Evolutionary conservation across 768 basidiomycete species (phyloP), one percentile per base, ranked within the genome.

Genomic region (Cyclocybe aegerita): DNA sequence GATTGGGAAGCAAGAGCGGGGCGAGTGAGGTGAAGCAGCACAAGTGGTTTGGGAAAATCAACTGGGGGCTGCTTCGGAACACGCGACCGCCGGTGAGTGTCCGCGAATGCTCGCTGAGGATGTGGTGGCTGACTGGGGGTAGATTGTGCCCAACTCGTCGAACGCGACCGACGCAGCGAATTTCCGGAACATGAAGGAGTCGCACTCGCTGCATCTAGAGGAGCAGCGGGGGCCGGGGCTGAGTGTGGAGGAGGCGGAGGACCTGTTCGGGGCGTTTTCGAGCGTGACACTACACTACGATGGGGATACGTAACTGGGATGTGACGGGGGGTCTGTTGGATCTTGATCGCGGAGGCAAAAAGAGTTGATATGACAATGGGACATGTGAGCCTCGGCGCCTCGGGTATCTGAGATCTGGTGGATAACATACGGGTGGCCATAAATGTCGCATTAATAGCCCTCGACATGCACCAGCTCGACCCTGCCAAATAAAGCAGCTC

Each of bases 21-120:
- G 97, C 97, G 49, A 96, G 93, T 65, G 97, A 99, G 70, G 94
- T 99, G 61, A 99, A 98, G 75, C 87, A 90, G 50, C 97, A 98
- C 80, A 94, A 92, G 67, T 99, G 97, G 97, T 99, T 99, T 74
- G 74, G 76, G 29, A 93, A 93, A 61, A 85, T 96, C 65, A 95
- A 93, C 72, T 99, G 96, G 97, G 97, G 96, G 16, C 76, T 99
- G 49, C 71, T 99, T 65, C 80, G 97, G 59, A 89, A 98, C 70
- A 87, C 83, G 59, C 85, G 85, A 64, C 97, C 97, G 47, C 97
- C 97, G 73, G 92, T 95, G 70, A 62, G 92, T 73, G 36, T 16
- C n/a, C 9, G 8, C 11, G 16, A 9, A 23, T 35, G 16, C 48
- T 35, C 48, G 42, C n/a, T n/a, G n/a, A 51, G 36, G 52, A 56